A percentile compares a stretch with the other conserved stretches of the same genome.
Evolutionary conservation across 1,139 yeast species (phyloP).

Genomic region (Yamadazyma conglobata): DNA sequence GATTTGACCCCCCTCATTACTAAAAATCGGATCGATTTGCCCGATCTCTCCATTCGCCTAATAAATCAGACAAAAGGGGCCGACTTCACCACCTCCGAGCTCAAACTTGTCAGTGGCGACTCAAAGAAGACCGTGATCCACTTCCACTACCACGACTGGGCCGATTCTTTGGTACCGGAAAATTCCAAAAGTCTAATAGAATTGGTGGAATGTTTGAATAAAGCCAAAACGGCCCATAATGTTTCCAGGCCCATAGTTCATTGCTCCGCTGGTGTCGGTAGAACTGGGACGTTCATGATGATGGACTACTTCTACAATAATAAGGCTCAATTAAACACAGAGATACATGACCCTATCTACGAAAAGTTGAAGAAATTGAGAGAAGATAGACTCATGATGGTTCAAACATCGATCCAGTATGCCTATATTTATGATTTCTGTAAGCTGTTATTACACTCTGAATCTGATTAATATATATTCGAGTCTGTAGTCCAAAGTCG

Average conservation of each 20-base stretch:
- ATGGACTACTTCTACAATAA: constrained; percentile 51
- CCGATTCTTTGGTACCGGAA: constrained; percentile 51
- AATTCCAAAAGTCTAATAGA: constrained; percentile 35
- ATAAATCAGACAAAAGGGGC: constrained; percentile 16
- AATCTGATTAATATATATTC: no score
- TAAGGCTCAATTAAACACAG: constrained; percentile 14
- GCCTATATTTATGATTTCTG: constrained; percentile 40
- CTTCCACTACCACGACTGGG: constrained; percentile 54
- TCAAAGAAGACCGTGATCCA: constrained; percentile 46
- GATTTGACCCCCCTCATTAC: constrained; percentile 19
- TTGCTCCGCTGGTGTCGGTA: constrained; percentile 84
- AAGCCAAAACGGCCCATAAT: constrained; percentile 9
- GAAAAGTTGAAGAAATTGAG: constrained; percentile 45
- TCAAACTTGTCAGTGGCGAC: constrained; percentile 21
- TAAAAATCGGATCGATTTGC: constrained; percentile 24
- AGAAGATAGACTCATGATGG: constrained; percentile 61
- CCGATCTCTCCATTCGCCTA: constrained; percentile 19
- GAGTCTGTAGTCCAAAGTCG: no score
- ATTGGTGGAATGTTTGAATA: constrained; percentile 24
- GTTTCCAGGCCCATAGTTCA: constrained; percentile 50
- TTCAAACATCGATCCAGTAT: constrained; percentile 59
- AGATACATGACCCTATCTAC: constrained; percentile 22
- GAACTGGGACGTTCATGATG: constrained; percentile 77
- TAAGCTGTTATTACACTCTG: constrained; percentile 1
- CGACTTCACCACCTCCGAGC: constrained; percentile 24